Evolutionary conservation across 176 grass and related monocot species (phyloP), one percentile per base, ranked within the genome.

Genomic region (Tillandsia leiboldiana): DNA sequence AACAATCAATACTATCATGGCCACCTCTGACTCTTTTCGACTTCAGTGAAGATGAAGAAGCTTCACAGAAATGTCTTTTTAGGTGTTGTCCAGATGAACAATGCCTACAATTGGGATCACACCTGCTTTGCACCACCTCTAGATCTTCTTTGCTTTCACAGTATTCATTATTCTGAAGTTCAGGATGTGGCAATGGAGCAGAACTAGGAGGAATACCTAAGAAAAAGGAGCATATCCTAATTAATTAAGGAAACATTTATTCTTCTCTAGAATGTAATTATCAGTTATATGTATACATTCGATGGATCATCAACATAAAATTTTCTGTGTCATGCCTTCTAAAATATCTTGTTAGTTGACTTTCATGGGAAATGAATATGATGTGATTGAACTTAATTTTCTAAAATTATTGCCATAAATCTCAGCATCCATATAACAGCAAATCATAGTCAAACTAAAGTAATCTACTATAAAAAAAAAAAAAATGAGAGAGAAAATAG

Each of bases 1-100:
- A 74, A 74, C 81, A 63, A 29, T 64, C 56, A 29, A 47, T 48
- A 77, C 4, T 42, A 42, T 70, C 51, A 26, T 74, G 18, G n/a
- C 51, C 69, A 72, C 85, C 89, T 82, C 78, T 85, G 73, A 96
- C 68, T 75, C 91, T 79, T 78, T 96, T 91, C 52, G 85, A 96
- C 75, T 91, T 91, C 12, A 91, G 72, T 70, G 88, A 91, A 75
- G 88, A 86, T 24, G 86, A 88, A 11, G 85, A 88, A 57, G 73
- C 72, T 82, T 86, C 66, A 77, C 81, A 88, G 62, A 73, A 65
- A 51, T 78, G 77, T 69, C 86, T 91, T 51, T 91, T 96, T 79
- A 72, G 51, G 67, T 72, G 72, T 70, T 88, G 77, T 15, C 78
- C 74, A 75, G 71, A 72, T n/a, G 79, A 69, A 69, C 63, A 68